Evolutionary conservation across 352 stramenopile genomes (phyloP), one percentile per base, ranked within the genome.

Genomic region (Thraustochytrium sp.): DNA sequence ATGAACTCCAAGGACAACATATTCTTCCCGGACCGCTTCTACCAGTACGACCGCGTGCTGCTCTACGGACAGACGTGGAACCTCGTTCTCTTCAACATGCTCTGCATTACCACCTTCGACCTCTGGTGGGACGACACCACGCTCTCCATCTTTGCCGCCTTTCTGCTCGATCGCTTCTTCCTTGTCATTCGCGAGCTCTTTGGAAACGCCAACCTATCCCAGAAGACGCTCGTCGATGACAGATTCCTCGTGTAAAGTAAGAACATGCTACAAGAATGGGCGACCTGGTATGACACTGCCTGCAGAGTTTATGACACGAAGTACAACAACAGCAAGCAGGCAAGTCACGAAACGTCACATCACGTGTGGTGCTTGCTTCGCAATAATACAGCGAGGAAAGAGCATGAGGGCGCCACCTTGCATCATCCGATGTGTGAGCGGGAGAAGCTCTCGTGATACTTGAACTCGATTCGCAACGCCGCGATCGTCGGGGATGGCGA

Each of bases 31-130:
- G 91, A 95, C 63, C 87, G n/a, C 46, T 44, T 72, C 2, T 51
- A 36, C 26, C 1, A 46, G 37, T 94, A 93, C 77, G 84, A 88
- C 16, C 84, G 80, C 0, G 88, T 92, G 16, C 59, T 96, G 4
- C 91, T 93, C 16, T 86, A 94, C 9, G 92, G 92, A 8, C 87
- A 93, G 29, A 91, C 96, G 85, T 92, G 91, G 73, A 92, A 96
- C 65, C 88, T 96, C 38, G 91, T 96, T 88, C 82, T 96, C 51
- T 88, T 96, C 64, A 93, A 96, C 83, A 86, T 95, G n/a, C 85
- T 94, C 75, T 89, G 94, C 87, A 85, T 89, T 86, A 72, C 86
- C 29, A 68, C 87, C 23, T 85, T 82, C 46, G 83, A 89, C 65
- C 59, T 89, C 26, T 88, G 76, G 68, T 85, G 73, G 40, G 38